Conservation (phyloP, 805 yeast species). For the Suhomyces prunicola region DNA sequence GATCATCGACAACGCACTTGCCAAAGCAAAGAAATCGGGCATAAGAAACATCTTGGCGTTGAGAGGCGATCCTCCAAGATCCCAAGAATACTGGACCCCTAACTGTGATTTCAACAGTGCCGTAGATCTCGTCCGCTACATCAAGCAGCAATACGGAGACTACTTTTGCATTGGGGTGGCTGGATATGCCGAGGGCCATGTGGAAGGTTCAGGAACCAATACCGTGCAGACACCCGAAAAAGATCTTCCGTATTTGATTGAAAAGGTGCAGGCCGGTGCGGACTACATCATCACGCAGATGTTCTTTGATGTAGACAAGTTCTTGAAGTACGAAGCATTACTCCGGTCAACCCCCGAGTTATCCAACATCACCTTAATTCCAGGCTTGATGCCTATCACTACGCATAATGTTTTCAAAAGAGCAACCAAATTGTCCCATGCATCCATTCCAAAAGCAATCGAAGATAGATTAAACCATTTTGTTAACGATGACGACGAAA, state of each 20-base stretch:
- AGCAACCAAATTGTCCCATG: constrained; percentile 87
- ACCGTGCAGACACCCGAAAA: constrained; percentile 59
- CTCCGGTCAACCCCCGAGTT: constrained; percentile 44
- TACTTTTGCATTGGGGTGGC: constrained; percentile 95
- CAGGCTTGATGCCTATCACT: constrained; percentile 90
- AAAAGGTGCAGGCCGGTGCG: constrained; percentile 91
- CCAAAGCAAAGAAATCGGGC: constrained; percentile 69
- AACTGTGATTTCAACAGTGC: constrained; percentile 69
- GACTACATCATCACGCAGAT: constrained; percentile 89
- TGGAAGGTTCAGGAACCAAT: constrained; percentile 65
- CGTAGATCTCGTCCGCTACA: constrained; percentile 80
- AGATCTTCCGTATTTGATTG: constrained; percentile 78
- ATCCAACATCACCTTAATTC: constrained; percentile 58
- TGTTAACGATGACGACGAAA: constrained; percentile 67
- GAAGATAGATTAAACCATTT: constrained; percentile 53
- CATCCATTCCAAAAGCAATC: constrained; percentile 65
- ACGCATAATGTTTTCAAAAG: constrained; percentile 78
- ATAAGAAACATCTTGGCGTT: constrained; percentile 86
- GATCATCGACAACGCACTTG: constrained; percentile 76
- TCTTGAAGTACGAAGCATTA: constrained; percentile 57
- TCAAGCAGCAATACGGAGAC: constrained; percentile 66
- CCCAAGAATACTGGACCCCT: constrained; percentile 58
- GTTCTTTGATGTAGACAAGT: constrained; percentile 83
- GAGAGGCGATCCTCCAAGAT: constrained; percentile 94
- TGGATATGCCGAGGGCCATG: constrained; percentile 97